Base-by-base conservation (phyloP, 2,329 filamentous ascomycete species). In the Coleophoma cylindrospora region DNA sequence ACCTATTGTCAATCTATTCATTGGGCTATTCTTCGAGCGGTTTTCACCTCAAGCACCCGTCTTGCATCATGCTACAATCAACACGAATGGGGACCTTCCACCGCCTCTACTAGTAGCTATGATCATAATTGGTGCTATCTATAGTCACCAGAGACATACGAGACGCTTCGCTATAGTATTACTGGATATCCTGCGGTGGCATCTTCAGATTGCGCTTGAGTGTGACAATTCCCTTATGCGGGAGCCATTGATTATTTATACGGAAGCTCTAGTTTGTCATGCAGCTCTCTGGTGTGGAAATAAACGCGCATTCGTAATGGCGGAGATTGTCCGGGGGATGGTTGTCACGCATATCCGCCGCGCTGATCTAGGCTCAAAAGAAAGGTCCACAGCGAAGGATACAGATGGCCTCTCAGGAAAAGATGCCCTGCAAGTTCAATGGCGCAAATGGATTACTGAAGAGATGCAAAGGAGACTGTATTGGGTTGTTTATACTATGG, bases 21-120 rank as follows among this genome's bases (percentile, higher is more conserved):
- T 61, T 15, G 50, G 51, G 2, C 46, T 61, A 10, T 61, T 59
- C 50, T 61, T 61, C 45, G 43, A 59, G 38, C 48, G 54, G 32
- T 61, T 59, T 37, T 59, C 57, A 14, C 51, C 49, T n/a, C 59
- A 61, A 41, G 58, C 57, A 49, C 59, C 59, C 7, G 57, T 61
- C 3, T 48, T 61, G 8, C 59, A 61, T 45, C 55, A 58, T 47
- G 37, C 57, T 11, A 61, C 59, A 4, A 50, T 61, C 11, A 54
- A 58, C 38, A 54, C 50, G 10, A 56, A 61, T 33, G 40, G 48
- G 8, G 57, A 58, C 44, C 47, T 61, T 2, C 57, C 59, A 13
- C 48, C 58, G 12, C 53, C 59, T n/a, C 43, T 61, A 12, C 44
- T 61, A 27, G 51, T 54, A 19, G 49, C 54, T 11, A 61, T 61